These are phyloP conservation scores for Candida anglica DNA, from an alignment of 805 yeast species.

Conservation along the genomic window DNA sequence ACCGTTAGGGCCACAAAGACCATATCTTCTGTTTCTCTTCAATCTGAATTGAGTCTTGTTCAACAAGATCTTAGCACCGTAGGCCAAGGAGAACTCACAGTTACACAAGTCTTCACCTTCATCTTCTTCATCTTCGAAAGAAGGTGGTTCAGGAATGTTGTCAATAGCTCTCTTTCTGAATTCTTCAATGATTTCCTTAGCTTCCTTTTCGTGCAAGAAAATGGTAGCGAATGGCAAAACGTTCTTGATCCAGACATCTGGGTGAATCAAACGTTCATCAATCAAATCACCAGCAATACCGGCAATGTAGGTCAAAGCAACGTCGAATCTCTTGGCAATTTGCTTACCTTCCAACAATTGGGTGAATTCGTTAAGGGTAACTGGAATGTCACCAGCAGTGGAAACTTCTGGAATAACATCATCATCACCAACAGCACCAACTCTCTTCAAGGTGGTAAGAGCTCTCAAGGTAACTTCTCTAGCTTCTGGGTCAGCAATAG, in stretches of 20 bases:
- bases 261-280: constrained; percentile 93
- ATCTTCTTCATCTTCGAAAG: constrained; percentile 94
- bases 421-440: constrained; percentile 90
- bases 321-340: constrained; percentile 72
- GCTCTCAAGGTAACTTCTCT: constrained; percentile 98
- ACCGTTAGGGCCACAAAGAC: constrained; percentile 74
- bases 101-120: constrained; percentile 99
- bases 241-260: constrained; percentile 84
- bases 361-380: constrained; percentile 79
- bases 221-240: constrained; percentile 93
- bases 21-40: constrained; percentile 98
- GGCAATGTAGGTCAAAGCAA: constrained; percentile 79
- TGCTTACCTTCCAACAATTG: constrained; percentile 65
- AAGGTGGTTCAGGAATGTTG: constrained; percentile 96
- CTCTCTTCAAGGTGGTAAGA: constrained; percentile 95
- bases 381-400: constrained; percentile 94
- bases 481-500: constrained; percentile 99
- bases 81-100: constrained; percentile 99
- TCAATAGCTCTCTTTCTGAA: constrained; percentile 95
- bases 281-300: constrained; percentile 98
- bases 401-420: constrained; percentile 96
- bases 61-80: constrained; percentile 99
- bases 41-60: constrained; percentile 99
- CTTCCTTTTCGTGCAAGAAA: constrained; percentile 89
- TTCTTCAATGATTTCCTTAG: constrained; percentile 82